phyloP scores from a whole-genome alignment of 2,329 filamentous ascomycete genomes.

The Apiospora pterosperma region DNA sequence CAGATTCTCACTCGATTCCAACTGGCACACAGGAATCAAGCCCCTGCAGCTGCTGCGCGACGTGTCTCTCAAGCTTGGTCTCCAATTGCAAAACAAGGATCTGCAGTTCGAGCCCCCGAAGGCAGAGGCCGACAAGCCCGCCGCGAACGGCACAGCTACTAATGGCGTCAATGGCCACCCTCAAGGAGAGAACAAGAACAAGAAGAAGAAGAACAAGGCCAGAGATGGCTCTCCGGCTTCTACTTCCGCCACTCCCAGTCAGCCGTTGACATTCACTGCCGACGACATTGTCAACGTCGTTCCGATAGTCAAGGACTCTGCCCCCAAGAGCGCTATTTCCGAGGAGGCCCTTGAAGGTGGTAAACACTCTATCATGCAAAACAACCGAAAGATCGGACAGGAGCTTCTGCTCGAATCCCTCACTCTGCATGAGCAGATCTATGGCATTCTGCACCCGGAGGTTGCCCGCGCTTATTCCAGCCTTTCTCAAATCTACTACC shows the following conservation, averaged over 20 bases:
- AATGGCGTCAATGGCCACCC: conserved; percentile 35
- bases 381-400: conserved; percentile 92
- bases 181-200: conserved; percentile 48
- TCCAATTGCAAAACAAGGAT: conserved; percentile 79
- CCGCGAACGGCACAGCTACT: conserved; percentile 28
- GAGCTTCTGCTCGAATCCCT: conserved; percentile 94
- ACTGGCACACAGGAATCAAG: conserved; percentile 67
- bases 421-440: conserved; percentile 96
- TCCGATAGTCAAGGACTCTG: conserved; percentile 92
- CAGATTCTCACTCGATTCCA: conserved; percentile 66
- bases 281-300: conserved; percentile 91
- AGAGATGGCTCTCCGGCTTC: conserved; percentile 51
- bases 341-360: conserved; percentile 96
- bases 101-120: conserved; percentile 58
- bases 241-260: conserved; percentile 37
- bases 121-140: conserved; percentile 19
- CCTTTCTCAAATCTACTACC: conserved; percentile 92
- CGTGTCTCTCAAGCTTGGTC: conserved; percentile 80
- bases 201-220: conserved; percentile 61
- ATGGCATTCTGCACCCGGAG: conserved; percentile 94
- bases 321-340: conserved; percentile 83
- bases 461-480: conserved; percentile 94
- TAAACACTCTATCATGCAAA: conserved; percentile 91
- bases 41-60: conserved; percentile 86
- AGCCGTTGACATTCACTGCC: conserved; percentile 63